Conservation (phyloP, 202 grass and related monocot genomes). For the Schoenoplectus tabernaemontani region DNA sequence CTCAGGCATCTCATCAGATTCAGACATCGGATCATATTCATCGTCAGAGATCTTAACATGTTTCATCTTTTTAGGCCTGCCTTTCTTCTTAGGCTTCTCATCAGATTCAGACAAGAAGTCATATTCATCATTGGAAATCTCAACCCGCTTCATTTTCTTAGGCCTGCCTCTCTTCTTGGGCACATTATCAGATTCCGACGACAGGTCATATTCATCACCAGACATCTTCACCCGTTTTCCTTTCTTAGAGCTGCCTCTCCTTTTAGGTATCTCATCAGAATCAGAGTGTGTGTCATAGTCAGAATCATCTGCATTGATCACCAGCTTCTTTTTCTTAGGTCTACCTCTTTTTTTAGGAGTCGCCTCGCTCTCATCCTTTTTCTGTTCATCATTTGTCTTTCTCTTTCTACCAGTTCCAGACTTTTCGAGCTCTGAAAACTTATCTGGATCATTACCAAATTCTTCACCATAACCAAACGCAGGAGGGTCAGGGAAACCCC, state of each 20-base stretch:
- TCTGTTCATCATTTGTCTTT: constrained; percentile 32
- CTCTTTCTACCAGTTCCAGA: constrained; percentile 20
- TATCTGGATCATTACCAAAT: constrained; percentile 22
- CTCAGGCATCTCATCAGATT: too few relatives aligned
- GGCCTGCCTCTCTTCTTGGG: constrained; percentile 14
- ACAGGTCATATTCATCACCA: not conserved
- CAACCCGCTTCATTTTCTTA: not conserved
- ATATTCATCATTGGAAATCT: not conserved
- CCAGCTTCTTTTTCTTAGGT: constrained; percentile 3
- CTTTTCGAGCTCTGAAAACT: constrained; percentile 3
- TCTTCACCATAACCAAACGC: constrained; percentile 36
- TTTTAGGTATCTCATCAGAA: not conserved
- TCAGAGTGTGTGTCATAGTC: not conserved
- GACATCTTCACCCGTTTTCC: not conserved
- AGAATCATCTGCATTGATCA: not conserved
- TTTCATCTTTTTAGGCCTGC: too few relatives aligned
- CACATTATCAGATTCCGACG: not conserved
- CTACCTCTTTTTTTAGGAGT: constrained; percentile 16
- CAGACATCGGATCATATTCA: too few relatives aligned
- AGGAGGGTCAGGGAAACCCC: constrained; percentile 49
- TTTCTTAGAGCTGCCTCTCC: constrained; percentile 2
- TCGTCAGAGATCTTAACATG: too few relatives aligned
- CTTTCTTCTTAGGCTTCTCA: constrained; percentile 19
- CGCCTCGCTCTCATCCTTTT: constrained; percentile 9
- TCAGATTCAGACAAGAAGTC: not conserved